Evolutionary conservation across 352 stramenopile genomes (phyloP), one percentile per base, ranked within the genome.

Genomic region (Globisporangium lucens): DNA sequence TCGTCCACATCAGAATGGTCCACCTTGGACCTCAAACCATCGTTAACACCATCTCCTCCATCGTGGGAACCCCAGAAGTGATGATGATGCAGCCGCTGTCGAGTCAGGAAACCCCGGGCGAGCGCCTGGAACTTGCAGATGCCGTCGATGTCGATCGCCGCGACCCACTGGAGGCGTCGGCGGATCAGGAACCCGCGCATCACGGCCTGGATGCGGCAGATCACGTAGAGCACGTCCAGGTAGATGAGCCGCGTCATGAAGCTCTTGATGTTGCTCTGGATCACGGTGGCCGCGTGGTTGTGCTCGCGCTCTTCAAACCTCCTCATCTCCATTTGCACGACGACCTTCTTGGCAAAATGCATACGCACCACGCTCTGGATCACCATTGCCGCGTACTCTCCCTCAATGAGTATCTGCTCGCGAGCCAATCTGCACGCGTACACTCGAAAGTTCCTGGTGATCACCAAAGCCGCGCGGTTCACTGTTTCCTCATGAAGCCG

Each of bases 221-320:
- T 80, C 49, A 90, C 70, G 61, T 90, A 90, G n/a, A 93, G 68
- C 9, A 94, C 80, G 58, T 94, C 84, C 41, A 93, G 71, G 61
- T 91, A 95, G 47, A 91, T 90, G n/a, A 90, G 70, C 8, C 85
- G 78, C 10, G 84, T 91, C 63, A 92, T 75, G 52, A 83, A 89
- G 15, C 69, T 70, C 8, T 81, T 80, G 4, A 63, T 69, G 30
- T 80, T 84, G 36, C 75, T 66, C 65, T 95, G 87, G 33, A 95
- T 89, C 3, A 76, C 17, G 0, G 75, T 71, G 0, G 84, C 82
- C 30, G 83, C 78, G 24, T 53, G 63, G 12, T 89, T 22, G 7
- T 52, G 63, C 20, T 43, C 52, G 24, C 65, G 51, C 13, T 72
- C 63, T 51, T 74, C 56, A 12, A 47, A 15, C 8, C 41, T 70